Evolutionary conservation across 1,284 basidiomycete genomes (phyloP), one percentile per base, ranked within the genome.

Genomic region (Marasmius fiardii): DNA sequence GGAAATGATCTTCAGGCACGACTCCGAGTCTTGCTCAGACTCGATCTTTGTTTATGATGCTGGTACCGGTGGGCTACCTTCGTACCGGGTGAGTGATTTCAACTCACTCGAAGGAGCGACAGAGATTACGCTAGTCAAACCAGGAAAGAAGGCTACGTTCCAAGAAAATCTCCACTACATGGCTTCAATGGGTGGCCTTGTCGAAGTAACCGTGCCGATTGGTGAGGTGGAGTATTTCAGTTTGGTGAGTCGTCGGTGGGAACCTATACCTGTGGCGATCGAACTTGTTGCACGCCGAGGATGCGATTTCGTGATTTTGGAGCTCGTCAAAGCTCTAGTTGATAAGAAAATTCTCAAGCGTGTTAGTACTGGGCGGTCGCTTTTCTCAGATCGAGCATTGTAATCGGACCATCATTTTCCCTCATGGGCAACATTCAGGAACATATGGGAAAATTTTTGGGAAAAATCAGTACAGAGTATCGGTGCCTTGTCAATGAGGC

Each of bases 11-110:
- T 63, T 72, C 57, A 64, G 65, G 37, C 44, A 62, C 3, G 61
- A 71, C 51, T 18, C 48, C 26, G 60, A 65, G n/a, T 69, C 70
- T 4, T 73, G 71, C 43, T 70, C 69, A 4, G 68, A 72, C 16
- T 63, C 70, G 0, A 43, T 73, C 7, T 67, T 73, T 54, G 67
- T 73, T 35, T 73, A 73, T 51, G 70, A 73, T 35, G 63, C 69
- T 6, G 67, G 65, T 4, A 68, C 67, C 1, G 68, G 70, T 8
- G 71, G 69, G 1, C 43, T 53, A 2, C 70, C 71, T 0, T 73
- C 70, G 3, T 73, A 71, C 53, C 65, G 70, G 14, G 55, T 67
- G 4, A 63, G 69, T 49, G 69, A 71, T 11, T 65, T 66, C 39
- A 73, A 73, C 41, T 53, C 58, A 8, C 59, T 69, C 11, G 57